Conservation (phyloP, 495 filamentous ascomycete species). For the Tuber melanosporum region DNA sequence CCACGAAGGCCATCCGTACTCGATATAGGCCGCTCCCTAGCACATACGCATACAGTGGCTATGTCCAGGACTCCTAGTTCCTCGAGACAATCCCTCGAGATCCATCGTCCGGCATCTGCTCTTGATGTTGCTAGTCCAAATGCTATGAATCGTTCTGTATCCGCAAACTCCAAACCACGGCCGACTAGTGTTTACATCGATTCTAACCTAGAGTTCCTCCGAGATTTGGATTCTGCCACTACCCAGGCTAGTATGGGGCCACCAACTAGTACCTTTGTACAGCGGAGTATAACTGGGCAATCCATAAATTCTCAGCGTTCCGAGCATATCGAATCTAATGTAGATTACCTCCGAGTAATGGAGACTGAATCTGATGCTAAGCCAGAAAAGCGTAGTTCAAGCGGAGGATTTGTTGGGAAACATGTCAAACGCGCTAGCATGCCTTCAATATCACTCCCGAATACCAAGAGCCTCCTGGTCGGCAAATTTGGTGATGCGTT, state of each 20-base stretch:
- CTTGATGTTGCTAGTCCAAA: constrained; percentile 55
- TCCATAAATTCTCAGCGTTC: constrained; percentile 49
- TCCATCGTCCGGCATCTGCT: constrained; percentile 54
- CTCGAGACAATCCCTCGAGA: constrained; percentile 73
- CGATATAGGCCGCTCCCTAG: constrained; percentile 48
- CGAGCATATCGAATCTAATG: constrained; percentile 64
- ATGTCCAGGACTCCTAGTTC: constrained; percentile 51
- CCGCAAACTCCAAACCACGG: constrained; percentile 57
- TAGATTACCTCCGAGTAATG: constrained; percentile 78
- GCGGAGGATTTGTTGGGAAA: constrained; percentile 49
- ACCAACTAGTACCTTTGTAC: constrained; percentile 24
- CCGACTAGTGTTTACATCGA: constrained; percentile 73
- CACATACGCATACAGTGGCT: constrained; percentile 46
- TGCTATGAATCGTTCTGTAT: constrained; percentile 54
- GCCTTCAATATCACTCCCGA: constrained; percentile 59
- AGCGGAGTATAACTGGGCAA: constrained; percentile 34
- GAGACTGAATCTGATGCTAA: constrained; percentile 62
- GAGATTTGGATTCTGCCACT: constrained; percentile 46
- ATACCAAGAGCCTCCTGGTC: constrained; percentile 71
- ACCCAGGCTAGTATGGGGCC: constrained; percentile 29
- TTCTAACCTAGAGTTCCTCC: constrained; percentile 68
- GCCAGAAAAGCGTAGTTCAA: constrained; percentile 62
- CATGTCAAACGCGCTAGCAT: constrained; percentile 78
- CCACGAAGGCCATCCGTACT: constrained; percentile 44
- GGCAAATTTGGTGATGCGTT: constrained; percentile 95